Evolutionary conservation across 176 grass and related monocot species (phyloP).

Genomic region (Oryza meyeriana): DNA sequence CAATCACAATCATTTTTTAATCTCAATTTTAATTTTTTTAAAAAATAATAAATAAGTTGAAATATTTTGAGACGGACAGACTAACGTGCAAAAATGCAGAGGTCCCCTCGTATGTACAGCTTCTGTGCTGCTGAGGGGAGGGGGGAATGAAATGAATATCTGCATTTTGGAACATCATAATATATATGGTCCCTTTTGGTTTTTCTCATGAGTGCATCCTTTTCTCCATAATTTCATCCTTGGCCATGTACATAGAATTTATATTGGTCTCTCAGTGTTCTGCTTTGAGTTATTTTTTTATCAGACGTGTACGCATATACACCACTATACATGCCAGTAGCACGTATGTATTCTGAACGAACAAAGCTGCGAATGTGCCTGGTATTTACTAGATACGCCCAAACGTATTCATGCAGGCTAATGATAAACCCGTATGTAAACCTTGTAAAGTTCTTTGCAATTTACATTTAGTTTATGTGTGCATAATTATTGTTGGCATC

Average conservation of each 20-base stretch:
- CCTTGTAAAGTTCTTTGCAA: background rate
- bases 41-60: no score
- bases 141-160: conserved; percentile 32
- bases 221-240: no score
- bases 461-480: background rate
- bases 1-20: no score
- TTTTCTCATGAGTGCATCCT: background rate
- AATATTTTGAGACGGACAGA: no score
- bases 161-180: conserved; percentile 38
- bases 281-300: no score
- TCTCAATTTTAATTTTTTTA: no score
- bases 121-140: background rate
- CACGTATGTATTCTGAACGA: background rate
- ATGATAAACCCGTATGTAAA: background rate
- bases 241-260: no score
- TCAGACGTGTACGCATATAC: background rate
- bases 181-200: background rate
- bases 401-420: no score
- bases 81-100: conserved; percentile 1
- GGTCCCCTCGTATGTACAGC: background rate
- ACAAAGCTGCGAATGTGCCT: no score
- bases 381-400: no score
- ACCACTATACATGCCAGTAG: background rate
- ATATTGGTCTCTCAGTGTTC: no score
- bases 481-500: background rate